phyloP scores from a whole-genome alignment of 257 asterid genomes.

The Capsicum rhomboideum region DNA sequence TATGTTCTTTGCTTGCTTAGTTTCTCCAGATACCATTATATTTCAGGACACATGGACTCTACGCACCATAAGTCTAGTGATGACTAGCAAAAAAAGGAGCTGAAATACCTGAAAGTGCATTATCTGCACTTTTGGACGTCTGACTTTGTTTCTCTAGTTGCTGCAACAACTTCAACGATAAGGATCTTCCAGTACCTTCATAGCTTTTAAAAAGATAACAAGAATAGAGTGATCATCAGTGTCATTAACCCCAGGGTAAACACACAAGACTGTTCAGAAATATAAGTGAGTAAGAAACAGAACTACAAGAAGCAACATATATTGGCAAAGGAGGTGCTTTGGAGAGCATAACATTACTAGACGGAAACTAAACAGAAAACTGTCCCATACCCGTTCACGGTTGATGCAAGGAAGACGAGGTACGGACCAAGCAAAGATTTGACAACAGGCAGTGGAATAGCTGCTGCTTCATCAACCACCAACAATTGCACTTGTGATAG shows the following conservation, averaged over 20 bases:
- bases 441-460: conserved; percentile 84
- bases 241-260: background rate
- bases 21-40: background rate
- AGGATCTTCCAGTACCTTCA: conserved; percentile 94
- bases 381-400: conserved; percentile 72
- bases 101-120: conserved; percentile 47
- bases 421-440: conserved; percentile 92
- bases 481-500: conserved; percentile 89
- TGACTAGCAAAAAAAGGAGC: background rate
- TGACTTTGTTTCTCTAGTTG: conserved; percentile 80
- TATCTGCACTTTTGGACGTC: conserved; percentile 35
- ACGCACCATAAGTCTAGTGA: background rate
- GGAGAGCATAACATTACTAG: background rate
- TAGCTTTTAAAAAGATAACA: conserved; percentile 35
- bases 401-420: conserved; percentile 90
- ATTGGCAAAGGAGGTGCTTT: background rate
- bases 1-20: background rate
- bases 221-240: background rate
- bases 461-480: conserved; percentile 97
- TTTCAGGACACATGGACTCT: background rate
- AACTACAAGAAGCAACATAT: background rate
- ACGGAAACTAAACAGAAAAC: background rate
- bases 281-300: background rate
- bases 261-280: background rate
- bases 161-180: conserved; percentile 78